A percentile compares a stretch with the other conserved stretches of the same genome.
These are phyloP conservation scores for Stagonosporopsis rhizophila DNA, from an alignment of 2,329 filamentous ascomycete genomes.

Conservation along the genomic window DNA sequence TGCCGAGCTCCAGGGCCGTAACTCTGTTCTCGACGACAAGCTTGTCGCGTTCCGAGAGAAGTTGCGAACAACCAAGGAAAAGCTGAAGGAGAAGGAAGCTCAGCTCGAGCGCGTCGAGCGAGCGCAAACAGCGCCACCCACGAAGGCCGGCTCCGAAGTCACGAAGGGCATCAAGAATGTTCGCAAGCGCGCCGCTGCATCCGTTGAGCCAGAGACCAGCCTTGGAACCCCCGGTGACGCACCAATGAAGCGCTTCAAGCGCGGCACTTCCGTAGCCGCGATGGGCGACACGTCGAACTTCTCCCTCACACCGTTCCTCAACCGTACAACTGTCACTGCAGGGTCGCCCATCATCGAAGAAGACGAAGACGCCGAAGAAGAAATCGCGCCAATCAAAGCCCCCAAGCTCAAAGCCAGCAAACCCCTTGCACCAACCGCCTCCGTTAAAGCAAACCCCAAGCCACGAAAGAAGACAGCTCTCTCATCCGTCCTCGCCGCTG, in stretches of 20 bases:
- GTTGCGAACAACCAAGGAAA: slow-evolving; percentile 72
- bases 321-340: slow-evolving; percentile 68
- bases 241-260: slow-evolving; percentile 55
- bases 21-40: slow-evolving; percentile 72
- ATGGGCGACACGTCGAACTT: slow-evolving; percentile 89
- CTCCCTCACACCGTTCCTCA: slow-evolving; percentile 93
- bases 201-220: slow-evolving; percentile 56
- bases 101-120: slow-evolving; percentile 56
- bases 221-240: slow-evolving; percentile 59
- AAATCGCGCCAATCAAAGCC: slow-evolving; percentile 26
- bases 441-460: slow-evolving; percentile 55
- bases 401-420: slow-evolving; percentile 52
- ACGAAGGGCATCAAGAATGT: slow-evolving; percentile 49
- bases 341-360: slow-evolving; percentile 51
- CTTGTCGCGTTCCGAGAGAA: slow-evolving; percentile 74
- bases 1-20: slow-evolving; percentile 67
- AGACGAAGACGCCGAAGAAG: slow-evolving; percentile 33
- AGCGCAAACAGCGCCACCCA: slow-evolving; percentile 49
- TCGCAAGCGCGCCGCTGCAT: slow-evolving; percentile 52
- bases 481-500: slow-evolving; percentile 51
- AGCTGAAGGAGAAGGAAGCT: slow-evolving; percentile 70
- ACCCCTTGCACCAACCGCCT: slow-evolving; percentile 54
- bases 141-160: slow-evolving; percentile 37
- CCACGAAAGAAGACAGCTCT: slow-evolving; percentile 49
- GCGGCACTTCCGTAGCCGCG: slow-evolving; percentile 61